phyloP scores from a whole-genome alignment of 2,329 filamentous ascomycete genomes.

The Xylaria sp. region DNA sequence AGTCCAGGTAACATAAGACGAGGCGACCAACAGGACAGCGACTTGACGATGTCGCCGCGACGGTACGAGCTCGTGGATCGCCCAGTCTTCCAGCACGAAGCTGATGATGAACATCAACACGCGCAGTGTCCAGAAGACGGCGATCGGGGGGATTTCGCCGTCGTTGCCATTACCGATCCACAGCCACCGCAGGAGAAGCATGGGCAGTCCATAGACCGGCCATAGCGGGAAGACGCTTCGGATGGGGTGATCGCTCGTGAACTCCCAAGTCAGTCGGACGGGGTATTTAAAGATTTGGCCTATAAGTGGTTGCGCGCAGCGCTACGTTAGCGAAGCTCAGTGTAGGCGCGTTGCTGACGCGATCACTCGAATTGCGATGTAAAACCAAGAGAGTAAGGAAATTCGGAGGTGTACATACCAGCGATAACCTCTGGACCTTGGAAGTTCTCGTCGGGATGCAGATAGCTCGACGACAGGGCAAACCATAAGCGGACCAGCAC shows the following conservation, averaged over 20 bases:
- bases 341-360: background rate
- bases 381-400: background rate
- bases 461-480: conserved; percentile 90
- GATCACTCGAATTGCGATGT: background rate
- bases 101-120: conserved; percentile 92
- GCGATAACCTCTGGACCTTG: conserved; percentile 97
- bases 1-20: conserved; percentile 98
- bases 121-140: conserved; percentile 88
- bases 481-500: conserved; percentile 91
- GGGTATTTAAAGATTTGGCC: conserved; percentile 93
- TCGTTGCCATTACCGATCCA: conserved; percentile 84
- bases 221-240: conserved; percentile 97
- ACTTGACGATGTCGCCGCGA: conserved; percentile 73
- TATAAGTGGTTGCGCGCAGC: conserved; percentile 46
- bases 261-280: conserved; percentile 92
- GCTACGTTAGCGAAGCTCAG: conserved; percentile 20
- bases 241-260: conserved; percentile 84
- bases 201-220: conserved; percentile 91
- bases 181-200: conserved; percentile 90
- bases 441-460: conserved; percentile 98
- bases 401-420: conserved; percentile 61
- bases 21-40: conserved; percentile 84
- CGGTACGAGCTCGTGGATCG: conserved; percentile 86
- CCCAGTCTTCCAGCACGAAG: conserved; percentile 98
- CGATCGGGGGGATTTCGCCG: conserved; percentile 77